Evolutionary conservation across 345 rosid species (phyloP), one percentile per base, ranked within the genome.

Genomic region (Melaleuca quinquenervia): DNA sequence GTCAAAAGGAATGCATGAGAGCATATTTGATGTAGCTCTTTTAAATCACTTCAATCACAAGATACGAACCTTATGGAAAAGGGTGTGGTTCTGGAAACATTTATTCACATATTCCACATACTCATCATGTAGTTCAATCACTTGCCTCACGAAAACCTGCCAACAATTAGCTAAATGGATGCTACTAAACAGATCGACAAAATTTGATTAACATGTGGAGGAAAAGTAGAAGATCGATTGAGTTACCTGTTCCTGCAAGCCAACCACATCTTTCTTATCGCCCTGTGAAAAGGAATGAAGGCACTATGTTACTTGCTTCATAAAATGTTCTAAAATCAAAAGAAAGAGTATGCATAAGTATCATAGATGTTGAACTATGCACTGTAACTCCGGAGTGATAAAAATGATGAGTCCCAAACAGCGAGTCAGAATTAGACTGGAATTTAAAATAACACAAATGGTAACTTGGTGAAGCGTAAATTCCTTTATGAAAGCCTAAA

Each of bases 181-280:
- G 41, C 41, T 41, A 41, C 4, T 41, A 41, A 41, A 41, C 41
- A 41, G 41, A 41, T 41, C 4, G 14, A 53, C 5, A 48, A 27
- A 32, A 51, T 11, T n/a, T 6, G 53, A 74, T 62, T 44, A 60
- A 52, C 18, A 24, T 44, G 8, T 48, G 78, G 44, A 48, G 16
- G 1, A 64, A 6, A 84, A 84, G 32, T 41, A 41, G 41, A 53
- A 52, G 85, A 53, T 44, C 50, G 27, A 16, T 45, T 18, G 82
- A 45, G 56, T 86, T 92, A 96, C 98, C 95, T 97, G 98, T 88
- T 97, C 99, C 89, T 92, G 98, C 58, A 88, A 88, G 51, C 92
- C 93, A 83, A 90, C 88, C 85, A 92, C 85, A 88, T 87, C 88
- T 86, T 82, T 87, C 48, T 87, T 93, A 89, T 95, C 90, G 87